Conservation (phyloP, 2,329 filamentous ascomycete genomes). For the Rhynchosporium graminicola region DNA sequence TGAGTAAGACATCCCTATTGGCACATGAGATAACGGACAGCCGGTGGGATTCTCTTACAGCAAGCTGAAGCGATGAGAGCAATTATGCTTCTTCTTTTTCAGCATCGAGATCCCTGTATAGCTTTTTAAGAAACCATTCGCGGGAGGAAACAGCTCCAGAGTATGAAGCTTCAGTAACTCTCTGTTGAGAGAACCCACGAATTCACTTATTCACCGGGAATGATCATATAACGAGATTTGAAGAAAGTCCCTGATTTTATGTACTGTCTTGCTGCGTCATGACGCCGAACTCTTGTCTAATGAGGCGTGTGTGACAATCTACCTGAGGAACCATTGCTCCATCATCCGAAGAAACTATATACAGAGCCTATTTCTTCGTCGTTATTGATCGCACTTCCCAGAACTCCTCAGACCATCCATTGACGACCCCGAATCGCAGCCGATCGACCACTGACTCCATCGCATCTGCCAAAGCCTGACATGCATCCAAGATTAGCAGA, state of each 20-base stretch:
- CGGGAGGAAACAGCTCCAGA: too few species aligned
- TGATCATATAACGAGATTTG: neutral
- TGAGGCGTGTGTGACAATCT: neutral
- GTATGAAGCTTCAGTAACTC: too few species aligned
- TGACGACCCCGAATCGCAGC: slow-evolving; percentile 6
- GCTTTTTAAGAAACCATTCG: too few species aligned
- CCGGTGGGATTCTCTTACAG: too few species aligned
- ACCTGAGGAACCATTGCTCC: neutral
- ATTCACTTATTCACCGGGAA: neutral
- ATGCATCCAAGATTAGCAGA: slow-evolving; percentile 16
- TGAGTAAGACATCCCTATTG: too few species aligned
- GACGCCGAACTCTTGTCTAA: neutral
- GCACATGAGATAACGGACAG: too few species aligned
- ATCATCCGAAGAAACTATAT: neutral
- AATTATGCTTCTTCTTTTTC: too few species aligned
- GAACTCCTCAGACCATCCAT: neutral
- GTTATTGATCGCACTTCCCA: neutral
- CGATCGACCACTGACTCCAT: slow-evolving; percentile 5
- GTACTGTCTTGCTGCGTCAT: neutral
- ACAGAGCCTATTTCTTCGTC: neutral
- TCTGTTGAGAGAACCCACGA: neutral
- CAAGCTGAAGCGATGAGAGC: too few species aligned
- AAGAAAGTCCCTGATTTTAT: neutral
- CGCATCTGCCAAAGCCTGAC: slow-evolving; percentile 20
- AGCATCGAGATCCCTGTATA: too few species aligned